Percentiles rank a stretch among this genome's conserved stretches.
phyloP scores from a whole-genome alignment of 495 filamentous ascomycete species.

The Lophiotrema nucula region DNA sequence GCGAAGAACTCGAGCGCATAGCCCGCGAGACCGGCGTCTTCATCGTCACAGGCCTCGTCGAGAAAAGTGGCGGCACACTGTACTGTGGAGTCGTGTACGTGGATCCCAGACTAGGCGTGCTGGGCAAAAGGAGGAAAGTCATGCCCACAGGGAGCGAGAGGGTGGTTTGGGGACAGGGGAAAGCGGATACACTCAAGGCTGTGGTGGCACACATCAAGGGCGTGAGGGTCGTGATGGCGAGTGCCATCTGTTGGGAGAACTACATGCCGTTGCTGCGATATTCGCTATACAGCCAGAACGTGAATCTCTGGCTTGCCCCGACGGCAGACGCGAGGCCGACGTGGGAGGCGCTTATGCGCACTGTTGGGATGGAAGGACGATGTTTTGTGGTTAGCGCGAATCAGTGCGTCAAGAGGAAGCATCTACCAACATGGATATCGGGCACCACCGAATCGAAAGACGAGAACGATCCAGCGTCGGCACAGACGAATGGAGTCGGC shows the following conservation, averaged over 20 bases:
- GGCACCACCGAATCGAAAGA: constrained; percentile 10
- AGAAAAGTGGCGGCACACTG: constrained; percentile 74
- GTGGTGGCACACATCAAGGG: constrained; percentile 78
- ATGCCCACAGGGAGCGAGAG: constrained; percentile 89
- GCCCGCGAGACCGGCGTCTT: constrained; percentile 77
- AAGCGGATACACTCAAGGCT: constrained; percentile 74
- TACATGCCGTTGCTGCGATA: constrained; percentile 88
- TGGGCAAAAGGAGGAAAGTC: constrained; percentile 91
- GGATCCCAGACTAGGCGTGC: constrained; percentile 64
- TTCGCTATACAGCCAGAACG: constrained; percentile 83
- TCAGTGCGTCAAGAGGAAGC: constrained; percentile 65
- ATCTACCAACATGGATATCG: constrained; percentile 59
- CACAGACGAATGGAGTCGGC: neutral
- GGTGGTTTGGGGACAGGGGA: constrained; percentile 87
- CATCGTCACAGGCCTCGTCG: constrained; percentile 74
- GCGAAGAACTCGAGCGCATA: constrained; percentile 73
- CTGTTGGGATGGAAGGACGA: constrained; percentile 75
- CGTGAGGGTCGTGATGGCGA: constrained; percentile 71
- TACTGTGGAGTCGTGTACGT: constrained; percentile 87
- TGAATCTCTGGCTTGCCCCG: constrained; percentile 89
- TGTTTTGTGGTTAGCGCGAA: constrained; percentile 87
- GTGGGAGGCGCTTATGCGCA: constrained; percentile 80
- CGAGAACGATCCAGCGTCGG: constrained; percentile 10
- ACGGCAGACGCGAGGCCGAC: constrained; percentile 84
- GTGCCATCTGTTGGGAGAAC: constrained; percentile 97